Evolutionary conservation across 331 rosid genomes (phyloP), one percentile per base, ranked within the genome.

Genomic region (Pyrus hybrid): DNA sequence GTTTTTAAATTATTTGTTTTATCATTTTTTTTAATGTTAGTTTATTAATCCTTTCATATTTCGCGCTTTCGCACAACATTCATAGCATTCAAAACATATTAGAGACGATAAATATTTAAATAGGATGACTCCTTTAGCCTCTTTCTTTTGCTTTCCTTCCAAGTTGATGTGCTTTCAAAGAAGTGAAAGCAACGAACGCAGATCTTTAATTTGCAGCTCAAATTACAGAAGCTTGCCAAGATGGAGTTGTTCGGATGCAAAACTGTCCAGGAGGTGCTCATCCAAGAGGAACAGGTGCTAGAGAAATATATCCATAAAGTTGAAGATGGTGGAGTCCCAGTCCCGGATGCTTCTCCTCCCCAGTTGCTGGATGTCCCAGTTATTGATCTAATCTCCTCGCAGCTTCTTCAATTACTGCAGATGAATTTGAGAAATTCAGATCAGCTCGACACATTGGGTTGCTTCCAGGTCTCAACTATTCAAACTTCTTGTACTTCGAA

Each of bases 381-480:
- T 2, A 5, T 93, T 64, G 93, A 93, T 76, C 71, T 68, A 56
- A 37, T 35, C 87, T 72, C 51, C 88, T 87, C 64, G 22, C 57
- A 2, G 68, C 88, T 78, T 76, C 89, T 13, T 70, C 82, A 16
- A 28, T 6, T 2, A 3, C 78, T 18, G 45, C 83, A 8, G 68
- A 76, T 5, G 88, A 92, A 64, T 81, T 87, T 57, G 68, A 74
- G 5, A 87, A 85, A 68, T 87, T 93, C 65, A 76, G 76, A 9
- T 69, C 74, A 17, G 94, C 87, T 30, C 88, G 33, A 18, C 57
- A 68, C 84, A 30, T 90, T 88, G 86, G 96, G 96, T 70, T 93
- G 90, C 82, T 80, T 90, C 73, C 96, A 87, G 95, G 97, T 92
- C 65, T 54, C 35, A 68, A 67, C 23, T 54, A 22, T 53, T 43